A percentile compares a stretch with the other conserved stretches of the same genome.
These are phyloP conservation scores for Chlamydomonas incerta DNA, from an alignment of 139 green algal species.

Conservation along the genomic window DNA sequence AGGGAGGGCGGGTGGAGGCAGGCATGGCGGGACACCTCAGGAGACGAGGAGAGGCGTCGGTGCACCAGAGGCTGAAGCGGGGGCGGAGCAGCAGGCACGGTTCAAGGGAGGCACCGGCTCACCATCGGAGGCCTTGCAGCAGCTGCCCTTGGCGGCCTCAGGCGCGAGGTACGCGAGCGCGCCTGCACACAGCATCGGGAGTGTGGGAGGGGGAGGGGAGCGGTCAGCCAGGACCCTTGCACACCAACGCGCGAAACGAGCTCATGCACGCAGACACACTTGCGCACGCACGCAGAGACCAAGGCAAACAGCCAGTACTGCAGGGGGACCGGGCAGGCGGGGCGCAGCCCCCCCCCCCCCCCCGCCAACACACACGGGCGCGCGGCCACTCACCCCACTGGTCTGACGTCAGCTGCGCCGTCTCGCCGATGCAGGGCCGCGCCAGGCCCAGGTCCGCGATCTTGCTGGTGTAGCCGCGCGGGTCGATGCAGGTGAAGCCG, in stretches of 20 bases:
- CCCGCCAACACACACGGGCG: not conserved
- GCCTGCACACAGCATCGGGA: no score
- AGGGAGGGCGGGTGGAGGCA: not conserved
- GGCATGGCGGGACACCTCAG: no score
- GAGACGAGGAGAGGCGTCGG: not conserved
- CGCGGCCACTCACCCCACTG: conserved; percentile 20
- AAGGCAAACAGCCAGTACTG: no score
- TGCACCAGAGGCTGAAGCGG: no score
- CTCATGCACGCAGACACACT: no score
- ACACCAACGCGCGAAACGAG: no score
- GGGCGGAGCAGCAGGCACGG: no score
- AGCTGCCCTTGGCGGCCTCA: conserved; percentile 32
- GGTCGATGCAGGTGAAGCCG: not conserved
- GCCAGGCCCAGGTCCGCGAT: conserved; percentile 38
- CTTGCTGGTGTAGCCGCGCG: conserved; percentile 33
- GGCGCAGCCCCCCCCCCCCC: not conserved
- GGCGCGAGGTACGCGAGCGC: conserved; percentile 31
- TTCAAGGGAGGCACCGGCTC: no score
- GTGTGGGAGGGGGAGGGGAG: no score
- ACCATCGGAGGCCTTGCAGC: conserved; percentile 21
- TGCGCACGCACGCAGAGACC: no score
- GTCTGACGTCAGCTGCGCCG: conserved; percentile 8
- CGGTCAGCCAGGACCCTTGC: no score
- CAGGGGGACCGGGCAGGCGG: no score
- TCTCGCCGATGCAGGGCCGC: not conserved